A percentile compares a stretch with the other conserved stretches of the same genome.
Evolutionary conservation across 768 basidiomycete species (phyloP).

Genomic region (Agaricus subrufescens): DNA sequence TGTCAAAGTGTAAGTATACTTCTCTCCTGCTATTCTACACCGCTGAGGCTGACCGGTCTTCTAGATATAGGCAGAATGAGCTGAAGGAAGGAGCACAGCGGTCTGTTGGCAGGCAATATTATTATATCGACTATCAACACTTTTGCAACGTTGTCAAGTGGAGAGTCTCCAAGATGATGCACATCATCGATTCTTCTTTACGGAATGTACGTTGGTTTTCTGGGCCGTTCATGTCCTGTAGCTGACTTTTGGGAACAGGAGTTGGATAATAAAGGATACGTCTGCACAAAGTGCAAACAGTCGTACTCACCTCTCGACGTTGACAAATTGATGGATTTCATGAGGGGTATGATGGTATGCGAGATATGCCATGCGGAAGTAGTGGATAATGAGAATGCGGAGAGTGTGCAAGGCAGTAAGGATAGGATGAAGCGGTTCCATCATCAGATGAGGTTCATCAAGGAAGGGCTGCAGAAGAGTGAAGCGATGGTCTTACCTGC

Average conservation of each 20-base stretch:
- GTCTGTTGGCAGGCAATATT: conserved; percentile 87
- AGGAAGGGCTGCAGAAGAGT: conserved; percentile 83
- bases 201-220: conserved; percentile 61
- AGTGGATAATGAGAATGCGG: conserved; percentile 87
- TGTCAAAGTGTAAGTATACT: conserved; percentile 63
- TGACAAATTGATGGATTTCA: conserved; percentile 75
- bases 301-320: conserved; percentile 85
- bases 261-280: conserved; percentile 95
- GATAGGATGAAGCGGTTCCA: conserved; percentile 97
- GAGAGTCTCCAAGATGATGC: conserved; percentile 90
- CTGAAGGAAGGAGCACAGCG: conserved; percentile 87
- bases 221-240: neutral
- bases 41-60: neutral
- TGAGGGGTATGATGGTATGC: conserved; percentile 66
- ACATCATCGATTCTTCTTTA: conserved; percentile 82
- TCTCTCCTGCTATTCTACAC: neutral
- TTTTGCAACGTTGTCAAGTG: conserved; percentile 99
- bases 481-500: conserved; percentile 83
- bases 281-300: conserved; percentile 84
- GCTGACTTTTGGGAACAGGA: conserved; percentile 48
- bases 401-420: conserved; percentile 78
- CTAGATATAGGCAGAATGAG: conserved; percentile 86
- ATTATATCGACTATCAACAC: conserved; percentile 92
- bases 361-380: conserved; percentile 87
- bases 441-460: conserved; percentile 81